Percentiles rank a stretch among this genome's conserved stretches.
Conservation (phyloP, 257 asterid genomes). For the Penstemon newberryi region DNA sequence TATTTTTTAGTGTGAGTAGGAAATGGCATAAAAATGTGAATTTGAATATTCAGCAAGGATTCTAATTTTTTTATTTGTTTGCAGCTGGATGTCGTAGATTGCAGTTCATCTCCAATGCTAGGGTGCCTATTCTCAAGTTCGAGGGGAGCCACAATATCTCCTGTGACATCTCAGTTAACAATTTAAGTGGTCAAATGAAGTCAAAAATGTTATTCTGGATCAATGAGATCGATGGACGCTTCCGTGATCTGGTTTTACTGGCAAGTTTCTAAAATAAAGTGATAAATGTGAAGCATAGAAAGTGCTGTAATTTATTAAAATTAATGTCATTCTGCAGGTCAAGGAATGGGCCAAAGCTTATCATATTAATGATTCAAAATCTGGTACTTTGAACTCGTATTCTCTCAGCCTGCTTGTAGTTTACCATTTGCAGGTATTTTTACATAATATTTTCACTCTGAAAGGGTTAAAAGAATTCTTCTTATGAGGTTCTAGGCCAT, state of each 20-base stretch:
- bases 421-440: constrained; percentile 87
- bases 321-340: constrained; percentile 61
- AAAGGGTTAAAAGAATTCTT: not conserved
- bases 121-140: constrained; percentile 84
- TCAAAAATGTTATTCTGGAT: constrained; percentile 87
- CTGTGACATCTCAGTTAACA: constrained; percentile 86
- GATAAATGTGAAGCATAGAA: constrained; percentile 12
- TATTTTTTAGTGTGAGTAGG: constrained; percentile 9
- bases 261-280: constrained; percentile 44
- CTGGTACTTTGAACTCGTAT: constrained; percentile 82
- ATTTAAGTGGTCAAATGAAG: constrained; percentile 90
- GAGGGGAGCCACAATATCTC: constrained; percentile 61
- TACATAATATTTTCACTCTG: constrained; percentile 19
- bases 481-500: constrained; percentile 12
- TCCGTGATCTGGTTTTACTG: constrained; percentile 84
- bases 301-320: constrained; percentile 20
- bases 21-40: constrained; percentile 11
- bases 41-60: constrained; percentile 24
- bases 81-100: constrained; percentile 67
- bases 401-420: constrained; percentile 82
- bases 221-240: constrained; percentile 78
- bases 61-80: constrained; percentile 27
- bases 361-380: constrained; percentile 72
- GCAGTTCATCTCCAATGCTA: constrained; percentile 64
- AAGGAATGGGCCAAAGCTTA: constrained; percentile 96